A percentile compares a stretch with the other conserved stretches of the same genome.
Conservation (phyloP, 345 rosid species). For the Gossypium arboreum region DNA sequence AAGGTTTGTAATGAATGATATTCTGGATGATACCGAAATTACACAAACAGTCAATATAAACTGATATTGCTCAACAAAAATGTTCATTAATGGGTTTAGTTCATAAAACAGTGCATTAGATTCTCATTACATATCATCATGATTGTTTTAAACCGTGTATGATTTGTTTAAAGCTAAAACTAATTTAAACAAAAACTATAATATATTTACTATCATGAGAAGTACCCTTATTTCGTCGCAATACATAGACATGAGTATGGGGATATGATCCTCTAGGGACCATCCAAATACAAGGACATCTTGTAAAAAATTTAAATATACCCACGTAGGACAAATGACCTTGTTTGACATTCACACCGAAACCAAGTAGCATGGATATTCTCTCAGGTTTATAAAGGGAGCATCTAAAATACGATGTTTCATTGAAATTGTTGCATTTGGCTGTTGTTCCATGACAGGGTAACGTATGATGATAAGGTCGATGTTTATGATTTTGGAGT, state of each 20-base stretch:
- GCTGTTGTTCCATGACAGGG: slow-evolving; percentile 33
- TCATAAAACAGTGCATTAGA: background rate
- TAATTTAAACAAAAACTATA: background rate
- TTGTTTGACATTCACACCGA: background rate
- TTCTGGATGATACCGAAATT: background rate
- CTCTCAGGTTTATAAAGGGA: background rate
- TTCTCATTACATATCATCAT: background rate
- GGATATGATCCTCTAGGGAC: too few relatives aligned
- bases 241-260: too few relatives aligned
- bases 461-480: slow-evolving; percentile 42
- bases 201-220: background rate
- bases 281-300: too few relatives aligned
- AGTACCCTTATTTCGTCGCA: background rate
- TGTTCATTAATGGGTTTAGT: background rate
- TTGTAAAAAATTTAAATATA: background rate
- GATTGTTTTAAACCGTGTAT: background rate
- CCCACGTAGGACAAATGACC: too few relatives aligned
- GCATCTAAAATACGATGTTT: background rate
- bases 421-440: background rate
- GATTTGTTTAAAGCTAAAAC: background rate
- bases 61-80: background rate
- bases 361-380: background rate
- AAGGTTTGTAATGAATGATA: slow-evolving; percentile 35
- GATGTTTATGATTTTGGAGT: slow-evolving; percentile 79
- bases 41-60: too few relatives aligned